Base-by-base conservation (phyloP, 1,284 basidiomycete genomes). In the Naganishia albida region DNA sequence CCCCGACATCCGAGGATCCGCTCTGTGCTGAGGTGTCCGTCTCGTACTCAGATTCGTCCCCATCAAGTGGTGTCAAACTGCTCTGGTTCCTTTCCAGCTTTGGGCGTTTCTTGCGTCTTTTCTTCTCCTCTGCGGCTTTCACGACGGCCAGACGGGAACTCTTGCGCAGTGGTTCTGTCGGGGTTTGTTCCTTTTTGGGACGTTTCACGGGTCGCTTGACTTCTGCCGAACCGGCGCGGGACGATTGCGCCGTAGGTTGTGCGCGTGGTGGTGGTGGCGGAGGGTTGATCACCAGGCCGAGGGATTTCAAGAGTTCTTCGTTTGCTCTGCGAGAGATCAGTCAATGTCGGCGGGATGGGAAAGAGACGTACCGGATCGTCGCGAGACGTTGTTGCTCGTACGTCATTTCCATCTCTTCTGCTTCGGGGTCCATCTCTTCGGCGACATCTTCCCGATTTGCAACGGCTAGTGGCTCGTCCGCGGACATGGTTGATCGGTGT, bases 361-460 rank as follows among this genome's bases (percentile, higher is more conserved):
- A 55, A 53, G 70, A 63, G 66, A 72, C 77, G 69, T 72, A 75
- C 72, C 72, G 70, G 42, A 81, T 81, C 67, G 78, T 80, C 49
- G 73, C 72, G 49, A 74, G 71, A 46, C 80, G 57, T 55, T 77
- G 69, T 48, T 69, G 64, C 65, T 78, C 77, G 62, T 78, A 78
- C 28, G 54, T 63, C 63, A 67, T 59, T 10, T 63, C 62, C 25
- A 42, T 43, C 23, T 42, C 50, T 28, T 62, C 64, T 10, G 57
- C 26, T 39, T 65, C 64, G 25, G 34, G 34, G 7, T 52, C 53
- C 6, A 15, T 25, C 13, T 48, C 48, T 43, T 60, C 50, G 49
- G 3, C 43, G 26, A 26, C 18, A 20, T 50, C 54, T 25, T 34
- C 39, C 20, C 26, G 53, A 15, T 44, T 50, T 28, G 7, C 16